phyloP scores from a whole-genome alignment of 495 filamentous ascomycete genomes.

The Podospora didyma region DNA sequence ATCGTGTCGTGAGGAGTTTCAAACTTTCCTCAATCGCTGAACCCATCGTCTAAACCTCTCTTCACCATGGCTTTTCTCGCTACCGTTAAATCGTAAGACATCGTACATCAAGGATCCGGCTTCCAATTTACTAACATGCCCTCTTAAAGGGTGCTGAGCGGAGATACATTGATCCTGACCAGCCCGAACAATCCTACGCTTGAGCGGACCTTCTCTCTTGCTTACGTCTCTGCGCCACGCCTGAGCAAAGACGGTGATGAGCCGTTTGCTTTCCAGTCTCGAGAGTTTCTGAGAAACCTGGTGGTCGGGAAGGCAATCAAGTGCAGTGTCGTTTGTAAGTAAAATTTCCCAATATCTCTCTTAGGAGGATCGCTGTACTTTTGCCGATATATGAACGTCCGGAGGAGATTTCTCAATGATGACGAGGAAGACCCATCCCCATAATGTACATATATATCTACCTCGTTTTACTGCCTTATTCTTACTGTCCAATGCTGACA shows the following conservation, averaged over 20 bases:
- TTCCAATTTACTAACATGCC: too few species aligned
- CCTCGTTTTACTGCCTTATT: neutral
- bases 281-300: conserved; percentile 81
- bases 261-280: conserved; percentile 85
- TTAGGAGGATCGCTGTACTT: neutral
- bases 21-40: neutral
- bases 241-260: conserved; percentile 87
- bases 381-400: too few species aligned
- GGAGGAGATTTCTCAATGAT: too few species aligned
- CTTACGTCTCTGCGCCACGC: conserved; percentile 85
- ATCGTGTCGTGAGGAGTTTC: neutral
- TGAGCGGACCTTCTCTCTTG: conserved; percentile 82
- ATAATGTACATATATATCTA: too few species aligned
- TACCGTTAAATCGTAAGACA: conserved; percentile 93
- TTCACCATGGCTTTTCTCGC: conserved; percentile 41
- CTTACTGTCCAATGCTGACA: conserved; percentile 22
- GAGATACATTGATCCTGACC: conserved; percentile 82
- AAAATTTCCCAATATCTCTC: too few species aligned
- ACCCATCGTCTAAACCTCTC: neutral
- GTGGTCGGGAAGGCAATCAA: conserved; percentile 82
- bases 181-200: conserved; percentile 66
- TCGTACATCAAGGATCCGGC: too few species aligned
- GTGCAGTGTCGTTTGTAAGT: conserved; percentile 63
- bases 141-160: conserved; percentile 84
- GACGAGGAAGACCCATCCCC: too few species aligned